Evolutionary conservation across 1,284 basidiomycete genomes (phyloP).

Genomic region (Fomes fomentarius): DNA sequence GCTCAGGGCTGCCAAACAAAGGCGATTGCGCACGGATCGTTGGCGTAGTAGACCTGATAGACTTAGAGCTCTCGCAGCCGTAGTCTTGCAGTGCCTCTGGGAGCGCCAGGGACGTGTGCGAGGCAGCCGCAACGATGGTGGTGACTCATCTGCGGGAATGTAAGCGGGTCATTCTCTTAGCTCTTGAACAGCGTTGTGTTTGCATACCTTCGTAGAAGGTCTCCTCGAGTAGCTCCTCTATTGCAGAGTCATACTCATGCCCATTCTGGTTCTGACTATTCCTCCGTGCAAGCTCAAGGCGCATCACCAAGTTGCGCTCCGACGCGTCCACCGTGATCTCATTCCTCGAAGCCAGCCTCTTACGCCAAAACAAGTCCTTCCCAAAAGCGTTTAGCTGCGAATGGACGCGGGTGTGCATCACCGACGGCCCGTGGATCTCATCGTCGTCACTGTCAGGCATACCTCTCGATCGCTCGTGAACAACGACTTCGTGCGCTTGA

Average conservation of each 20-base stretch:
- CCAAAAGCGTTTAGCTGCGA: slow-evolving; percentile 7
- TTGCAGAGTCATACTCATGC: slow-evolving; percentile 41
- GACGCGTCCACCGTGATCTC: slow-evolving; percentile 55
- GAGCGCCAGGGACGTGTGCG: slow-evolving; percentile 33
- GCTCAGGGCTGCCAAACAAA: slow-evolving; percentile 13
- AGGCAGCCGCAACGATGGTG: slow-evolving; percentile 54
- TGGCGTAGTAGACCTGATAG: slow-evolving; percentile 40
- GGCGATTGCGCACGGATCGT: slow-evolving; percentile 23
- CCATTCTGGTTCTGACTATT: slow-evolving; percentile 79
- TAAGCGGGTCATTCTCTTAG: not conserved
- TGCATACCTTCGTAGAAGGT: slow-evolving; percentile 78
- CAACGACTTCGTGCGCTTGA: slow-evolving; percentile 61
- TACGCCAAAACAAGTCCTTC: slow-evolving; percentile 9
- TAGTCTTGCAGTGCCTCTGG: slow-evolving; percentile 37
- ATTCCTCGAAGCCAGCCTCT: slow-evolving; percentile 45
- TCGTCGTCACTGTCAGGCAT: slow-evolving; percentile 42
- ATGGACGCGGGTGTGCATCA: not conserved
- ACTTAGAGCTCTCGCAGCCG: slow-evolving; percentile 39
- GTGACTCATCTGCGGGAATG: slow-evolving; percentile 57
- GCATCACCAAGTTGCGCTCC: slow-evolving; percentile 73
- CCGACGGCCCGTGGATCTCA: slow-evolving; percentile 16
- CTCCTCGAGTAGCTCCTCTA: slow-evolving; percentile 56
- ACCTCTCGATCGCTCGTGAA: slow-evolving; percentile 41
- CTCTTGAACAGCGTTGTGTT: slow-evolving; percentile 3
- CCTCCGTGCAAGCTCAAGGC: slow-evolving; percentile 76